These are phyloP conservation scores for Candolleomyces efflorescens DNA, from an alignment of 768 basidiomycete species.

Conservation along the genomic window DNA sequence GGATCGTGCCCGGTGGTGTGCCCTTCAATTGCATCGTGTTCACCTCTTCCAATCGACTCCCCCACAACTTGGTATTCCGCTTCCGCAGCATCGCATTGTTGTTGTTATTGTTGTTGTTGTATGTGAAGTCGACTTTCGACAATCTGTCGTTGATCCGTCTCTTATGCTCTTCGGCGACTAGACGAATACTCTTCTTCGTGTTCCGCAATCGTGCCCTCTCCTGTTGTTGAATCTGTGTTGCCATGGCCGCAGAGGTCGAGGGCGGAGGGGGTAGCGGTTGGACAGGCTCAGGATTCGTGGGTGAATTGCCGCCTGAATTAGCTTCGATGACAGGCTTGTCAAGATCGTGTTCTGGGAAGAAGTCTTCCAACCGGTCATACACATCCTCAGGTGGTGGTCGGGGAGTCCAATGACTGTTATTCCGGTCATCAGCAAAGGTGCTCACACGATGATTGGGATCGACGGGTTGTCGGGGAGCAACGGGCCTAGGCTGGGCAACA, in stretches of 20 bases:
- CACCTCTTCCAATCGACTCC: conserved; percentile 89
- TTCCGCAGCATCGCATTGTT: conserved; percentile 53
- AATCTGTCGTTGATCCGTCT: conserved; percentile 35
- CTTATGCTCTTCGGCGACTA: conserved; percentile 61
- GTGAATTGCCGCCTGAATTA: conserved; percentile 73
- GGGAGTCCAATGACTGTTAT: conserved; percentile 73
- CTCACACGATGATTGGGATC: conserved; percentile 35
- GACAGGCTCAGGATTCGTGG: conserved; percentile 56
- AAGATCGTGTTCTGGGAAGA: conserved; percentile 94
- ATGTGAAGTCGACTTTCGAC: conserved; percentile 52
- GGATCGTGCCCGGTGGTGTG: conserved; percentile 34
- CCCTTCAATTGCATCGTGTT: conserved; percentile 65
- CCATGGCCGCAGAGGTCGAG: conserved; percentile 10
- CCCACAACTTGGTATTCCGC: conserved; percentile 95
- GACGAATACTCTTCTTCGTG: conserved; percentile 88
- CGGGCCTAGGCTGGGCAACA: conserved; percentile 12
- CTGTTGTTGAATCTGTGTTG: conserved; percentile 18
- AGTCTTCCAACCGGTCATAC: conserved; percentile 87
- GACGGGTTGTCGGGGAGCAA: conserved; percentile 22
- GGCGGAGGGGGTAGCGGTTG: conserved; percentile 33
- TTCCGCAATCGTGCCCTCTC: conserved; percentile 38
- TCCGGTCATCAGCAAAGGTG: conserved; percentile 59
- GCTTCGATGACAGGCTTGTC: conserved; percentile 95
- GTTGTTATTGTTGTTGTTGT: conserved; percentile 39
- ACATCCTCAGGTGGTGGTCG: conserved; percentile 92